Conservation (phyloP, 139 green algal species). For the Pleodorina starrii region DNA sequence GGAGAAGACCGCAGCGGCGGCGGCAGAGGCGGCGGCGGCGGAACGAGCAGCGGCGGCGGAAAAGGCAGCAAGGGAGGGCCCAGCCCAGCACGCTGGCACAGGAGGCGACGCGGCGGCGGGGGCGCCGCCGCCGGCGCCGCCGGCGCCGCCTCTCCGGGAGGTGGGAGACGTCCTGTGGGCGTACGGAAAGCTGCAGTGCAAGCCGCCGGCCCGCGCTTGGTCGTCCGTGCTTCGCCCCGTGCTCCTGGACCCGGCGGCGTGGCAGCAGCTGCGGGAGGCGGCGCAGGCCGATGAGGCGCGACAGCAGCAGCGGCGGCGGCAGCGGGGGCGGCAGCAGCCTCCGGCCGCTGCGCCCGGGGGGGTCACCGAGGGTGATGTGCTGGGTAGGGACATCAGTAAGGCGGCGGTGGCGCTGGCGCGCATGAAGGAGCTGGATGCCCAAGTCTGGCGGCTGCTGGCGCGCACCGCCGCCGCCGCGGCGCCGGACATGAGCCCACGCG, state of each 20-base stretch:
- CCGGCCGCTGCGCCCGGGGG: not conserved
- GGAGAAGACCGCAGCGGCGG: not conserved
- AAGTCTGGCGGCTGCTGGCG: conserved; percentile 27
- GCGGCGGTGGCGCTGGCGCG: conserved; percentile 12
- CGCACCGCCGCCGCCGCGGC: not conserved
- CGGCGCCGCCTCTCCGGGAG: conserved; percentile 23
- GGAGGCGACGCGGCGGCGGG: not conserved
- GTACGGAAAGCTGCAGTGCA: conserved; percentile 21
- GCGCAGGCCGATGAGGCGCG: not conserved
- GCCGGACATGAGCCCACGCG: conserved; percentile 14
- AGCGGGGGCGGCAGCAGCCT: not conserved
- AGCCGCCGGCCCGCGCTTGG: not conserved
- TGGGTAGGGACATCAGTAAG: conserved; percentile 27
- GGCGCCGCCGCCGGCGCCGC: not conserved
- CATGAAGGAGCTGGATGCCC: not conserved
- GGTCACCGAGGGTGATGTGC: not conserved
- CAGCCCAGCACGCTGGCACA: not conserved
- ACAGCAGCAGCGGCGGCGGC: too few relatives aligned
- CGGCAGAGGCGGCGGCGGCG: not conserved
- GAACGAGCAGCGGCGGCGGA: not conserved
- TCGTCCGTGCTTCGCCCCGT: not conserved
- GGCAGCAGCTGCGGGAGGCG: not conserved
- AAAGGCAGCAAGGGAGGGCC: not conserved
- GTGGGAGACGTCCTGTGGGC: conserved; percentile 43
- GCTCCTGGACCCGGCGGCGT: not conserved